Evolutionary conservation across 768 basidiomycete species (phyloP).

Genomic region (Lentinula raphanica): DNA sequence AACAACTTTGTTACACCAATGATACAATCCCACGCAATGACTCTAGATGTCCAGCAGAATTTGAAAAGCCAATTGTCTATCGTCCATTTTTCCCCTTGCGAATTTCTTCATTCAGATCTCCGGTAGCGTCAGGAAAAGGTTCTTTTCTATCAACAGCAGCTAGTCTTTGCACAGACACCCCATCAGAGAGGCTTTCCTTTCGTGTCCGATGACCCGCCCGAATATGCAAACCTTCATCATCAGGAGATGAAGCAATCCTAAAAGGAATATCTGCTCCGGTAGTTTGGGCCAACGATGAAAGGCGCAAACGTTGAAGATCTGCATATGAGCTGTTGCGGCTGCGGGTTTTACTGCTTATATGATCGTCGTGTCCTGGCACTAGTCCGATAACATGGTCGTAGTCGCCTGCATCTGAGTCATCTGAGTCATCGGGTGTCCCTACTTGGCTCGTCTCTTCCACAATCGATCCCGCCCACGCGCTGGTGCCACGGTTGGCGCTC

Average conservation of each 20-base stretch:
- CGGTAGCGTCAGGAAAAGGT: conserved; percentile 59
- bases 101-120: conserved; percentile 63
- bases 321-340: conserved; percentile 75
- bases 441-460: conserved; percentile 58
- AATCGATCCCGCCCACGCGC: conserved; percentile 69
- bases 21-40: neutral
- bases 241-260: conserved; percentile 12
- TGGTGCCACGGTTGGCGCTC: conserved; percentile 73
- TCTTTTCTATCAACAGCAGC: conserved; percentile 53
- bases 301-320: conserved; percentile 68
- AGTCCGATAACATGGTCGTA: conserved; percentile 84
- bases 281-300: conserved; percentile 20
- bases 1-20: neutral
- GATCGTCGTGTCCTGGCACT: conserved; percentile 48
- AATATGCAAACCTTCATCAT: conserved; percentile 34
- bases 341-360: conserved; percentile 36
- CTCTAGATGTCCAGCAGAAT: neutral
- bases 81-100: conserved; percentile 24
- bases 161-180: conserved; percentile 58
- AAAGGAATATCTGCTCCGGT: neutral
- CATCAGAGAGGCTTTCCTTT: conserved; percentile 59
- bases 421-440: conserved; percentile 70
- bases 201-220: conserved; percentile 42
- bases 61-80: neutral
- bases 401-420: conserved; percentile 86